phyloP scores from a whole-genome alignment of 306 rosid genomes.

The Cicer bijugum region DNA sequence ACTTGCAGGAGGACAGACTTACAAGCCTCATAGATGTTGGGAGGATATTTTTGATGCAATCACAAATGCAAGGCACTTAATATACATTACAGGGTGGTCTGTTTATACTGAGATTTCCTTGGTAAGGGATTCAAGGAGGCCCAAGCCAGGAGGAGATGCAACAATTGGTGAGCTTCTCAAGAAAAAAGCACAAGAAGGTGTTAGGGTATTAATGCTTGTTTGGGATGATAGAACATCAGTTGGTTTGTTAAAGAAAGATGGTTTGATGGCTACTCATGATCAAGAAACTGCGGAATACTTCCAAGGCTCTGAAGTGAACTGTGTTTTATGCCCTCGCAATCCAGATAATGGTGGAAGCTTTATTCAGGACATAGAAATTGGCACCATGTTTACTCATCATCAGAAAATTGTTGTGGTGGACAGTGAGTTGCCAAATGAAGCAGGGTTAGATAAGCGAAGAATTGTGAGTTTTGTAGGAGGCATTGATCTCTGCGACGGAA shows the following conservation, averaged over 20 bases:
- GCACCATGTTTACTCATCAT: constrained; percentile 74
- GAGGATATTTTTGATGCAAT: constrained; percentile 72
- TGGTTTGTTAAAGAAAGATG: constrained; percentile 61
- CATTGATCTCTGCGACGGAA: constrained; percentile 74
- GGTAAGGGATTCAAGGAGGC: constrained; percentile 69
- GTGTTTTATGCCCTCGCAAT: constrained; percentile 72
- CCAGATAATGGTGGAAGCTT: constrained; percentile 70
- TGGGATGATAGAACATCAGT: constrained; percentile 78
- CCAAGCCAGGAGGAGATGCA: constrained; percentile 62
- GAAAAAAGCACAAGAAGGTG: constrained; percentile 69
- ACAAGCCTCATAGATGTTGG: constrained; percentile 70
- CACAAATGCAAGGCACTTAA: constrained; percentile 60
- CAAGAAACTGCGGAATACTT: constrained; percentile 60
- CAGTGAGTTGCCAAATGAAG: constrained; percentile 54
- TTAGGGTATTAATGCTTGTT: constrained; percentile 70
- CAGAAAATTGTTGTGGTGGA: constrained; percentile 76
- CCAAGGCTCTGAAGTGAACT: constrained; percentile 54
- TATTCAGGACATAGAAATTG: constrained; percentile 53
- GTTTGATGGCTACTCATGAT: constrained; percentile 75
- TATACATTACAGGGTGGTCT: constrained; percentile 76
- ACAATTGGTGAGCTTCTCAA: constrained; percentile 66
- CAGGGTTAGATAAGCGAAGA: constrained; percentile 46
- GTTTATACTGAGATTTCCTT: constrained; percentile 66
- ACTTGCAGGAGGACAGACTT: constrained; percentile 58
- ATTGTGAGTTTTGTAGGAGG: constrained; percentile 74